Percentiles rank a stretch among this genome's conserved stretches.
phyloP scores from a whole-genome alignment of 176 grass and related monocot species.

The Musa troglodytarum region DNA sequence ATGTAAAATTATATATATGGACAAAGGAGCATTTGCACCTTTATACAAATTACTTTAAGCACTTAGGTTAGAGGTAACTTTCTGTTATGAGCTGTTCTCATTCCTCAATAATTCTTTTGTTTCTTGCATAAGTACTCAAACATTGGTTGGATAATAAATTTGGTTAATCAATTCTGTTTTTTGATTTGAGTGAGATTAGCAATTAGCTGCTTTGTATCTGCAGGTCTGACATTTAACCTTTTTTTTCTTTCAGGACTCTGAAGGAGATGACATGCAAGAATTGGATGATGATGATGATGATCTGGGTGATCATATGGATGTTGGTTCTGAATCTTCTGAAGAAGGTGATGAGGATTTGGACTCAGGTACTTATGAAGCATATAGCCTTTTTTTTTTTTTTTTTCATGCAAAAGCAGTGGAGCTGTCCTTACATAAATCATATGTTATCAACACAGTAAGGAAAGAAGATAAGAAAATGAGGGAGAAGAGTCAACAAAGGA shows the following conservation, averaged over 20 bases:
- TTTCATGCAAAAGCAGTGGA: no score
- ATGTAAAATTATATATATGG: neutral
- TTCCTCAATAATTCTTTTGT: neutral
- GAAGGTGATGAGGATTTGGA: slow-evolving; percentile 35
- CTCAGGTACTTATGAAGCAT: slow-evolving; percentile 38
- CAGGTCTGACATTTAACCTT: slow-evolving; percentile 8
- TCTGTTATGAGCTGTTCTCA: no score
- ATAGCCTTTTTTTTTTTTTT: neutral
- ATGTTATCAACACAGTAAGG: no score
- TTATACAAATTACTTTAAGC: neutral
- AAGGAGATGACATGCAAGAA: slow-evolving; percentile 12
- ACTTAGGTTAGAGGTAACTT: no score
- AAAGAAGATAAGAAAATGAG: no score
- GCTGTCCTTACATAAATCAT: no score
- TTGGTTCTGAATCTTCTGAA: slow-evolving; percentile 48
- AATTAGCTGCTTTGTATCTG: slow-evolving; percentile 9
- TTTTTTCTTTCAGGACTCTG: slow-evolving; percentile 39
- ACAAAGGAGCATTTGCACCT: neutral
- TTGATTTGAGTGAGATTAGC: neutral
- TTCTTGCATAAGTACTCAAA: neutral
- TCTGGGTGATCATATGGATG: slow-evolving; percentile 46
- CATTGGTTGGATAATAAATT: neutral
- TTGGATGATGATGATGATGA: slow-evolving; percentile 35
- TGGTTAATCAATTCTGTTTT: neutral
- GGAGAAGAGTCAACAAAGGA: no score